Percentiles rank a stretch among this genome's conserved stretches.
phyloP scores from a whole-genome alignment of 139 green algal species.

The Haematococcus sp. region DNA sequence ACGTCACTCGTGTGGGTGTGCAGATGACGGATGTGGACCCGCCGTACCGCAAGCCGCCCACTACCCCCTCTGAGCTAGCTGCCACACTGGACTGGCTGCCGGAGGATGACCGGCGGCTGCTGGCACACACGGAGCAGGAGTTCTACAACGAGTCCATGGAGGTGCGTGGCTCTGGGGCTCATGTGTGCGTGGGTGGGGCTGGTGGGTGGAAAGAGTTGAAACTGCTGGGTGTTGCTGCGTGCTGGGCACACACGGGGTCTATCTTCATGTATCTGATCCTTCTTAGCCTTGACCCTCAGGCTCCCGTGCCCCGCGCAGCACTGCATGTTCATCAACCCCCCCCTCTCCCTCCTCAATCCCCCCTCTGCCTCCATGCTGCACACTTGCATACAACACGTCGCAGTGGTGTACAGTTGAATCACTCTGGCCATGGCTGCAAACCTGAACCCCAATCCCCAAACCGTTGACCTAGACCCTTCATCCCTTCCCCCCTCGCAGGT shows the following conservation, averaged over 20 bases:
- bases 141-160: constrained; percentile 49
- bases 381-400: no score
- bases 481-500: constrained; percentile 11
- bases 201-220: neutral
- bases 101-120: constrained; percentile 6
- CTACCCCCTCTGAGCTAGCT: constrained; percentile 35
- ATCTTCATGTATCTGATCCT: no score
- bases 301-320: no score
- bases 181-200: neutral
- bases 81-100: constrained; percentile 25
- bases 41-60: constrained; percentile 15
- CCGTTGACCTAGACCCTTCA: no score
- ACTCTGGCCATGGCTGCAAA: no score
- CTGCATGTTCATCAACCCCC: no score
- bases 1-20: neutral
- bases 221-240: neutral
- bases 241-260: no score
- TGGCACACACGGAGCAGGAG: constrained; percentile 32
- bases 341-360: no score
- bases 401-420: no score
- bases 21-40: constrained; percentile 59
- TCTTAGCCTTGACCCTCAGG: no score
- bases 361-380: no score
- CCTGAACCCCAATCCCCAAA: no score
- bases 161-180: constrained; percentile 10